These are phyloP conservation scores for Ophiorrhiza pumila DNA, from an alignment of 257 asterid genomes.

Conservation along the genomic window DNA sequence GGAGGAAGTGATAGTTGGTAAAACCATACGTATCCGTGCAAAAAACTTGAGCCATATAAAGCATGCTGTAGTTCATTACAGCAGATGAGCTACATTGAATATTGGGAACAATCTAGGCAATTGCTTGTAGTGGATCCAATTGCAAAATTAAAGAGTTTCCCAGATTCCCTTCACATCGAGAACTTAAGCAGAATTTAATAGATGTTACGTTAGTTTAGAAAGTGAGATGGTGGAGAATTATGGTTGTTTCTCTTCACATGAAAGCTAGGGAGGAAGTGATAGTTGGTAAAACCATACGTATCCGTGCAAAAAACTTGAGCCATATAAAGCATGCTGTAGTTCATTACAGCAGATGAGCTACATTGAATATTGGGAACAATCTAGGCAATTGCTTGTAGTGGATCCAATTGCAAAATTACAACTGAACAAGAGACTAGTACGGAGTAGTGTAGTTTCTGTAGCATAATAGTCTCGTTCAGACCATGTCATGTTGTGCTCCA, in stretches of 20 bases:
- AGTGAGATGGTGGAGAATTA: background rate
- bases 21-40: background rate
- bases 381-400: background rate
- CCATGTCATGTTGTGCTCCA: background rate
- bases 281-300: background rate
- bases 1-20: background rate
- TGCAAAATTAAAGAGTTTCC: background rate
- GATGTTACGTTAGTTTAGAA: background rate
- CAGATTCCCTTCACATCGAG: no score
- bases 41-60: no score
- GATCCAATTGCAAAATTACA: background rate
- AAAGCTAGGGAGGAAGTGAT: background rate
- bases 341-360: background rate
- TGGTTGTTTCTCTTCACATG: background rate
- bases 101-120: no score
- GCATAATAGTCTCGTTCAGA: background rate
- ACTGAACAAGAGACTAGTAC: background rate
- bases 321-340: background rate
- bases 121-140: no score
- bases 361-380: background rate
- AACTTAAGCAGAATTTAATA: background rate
- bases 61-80: background rate
- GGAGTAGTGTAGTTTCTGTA: background rate
- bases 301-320: background rate
- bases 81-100: background rate